Conservation (phyloP, 306 rosid species). For the Pueraria montana region DNA sequence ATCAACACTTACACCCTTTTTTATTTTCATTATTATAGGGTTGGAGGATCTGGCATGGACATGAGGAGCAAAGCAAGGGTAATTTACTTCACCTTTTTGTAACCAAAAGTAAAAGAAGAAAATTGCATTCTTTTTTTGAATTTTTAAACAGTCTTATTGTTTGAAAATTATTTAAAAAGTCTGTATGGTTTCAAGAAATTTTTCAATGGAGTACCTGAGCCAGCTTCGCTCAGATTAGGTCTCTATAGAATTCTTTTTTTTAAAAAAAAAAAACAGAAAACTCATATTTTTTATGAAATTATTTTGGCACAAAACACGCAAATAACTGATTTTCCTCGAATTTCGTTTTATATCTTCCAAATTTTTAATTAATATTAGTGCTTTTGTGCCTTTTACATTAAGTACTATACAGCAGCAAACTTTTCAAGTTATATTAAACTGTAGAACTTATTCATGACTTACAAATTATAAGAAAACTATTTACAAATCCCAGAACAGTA, state of each 20-base stretch:
- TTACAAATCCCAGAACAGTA: not conserved
- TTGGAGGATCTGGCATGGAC: slow-evolving; percentile 96
- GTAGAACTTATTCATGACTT: not conserved
- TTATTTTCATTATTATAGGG: slow-evolving; percentile 56
- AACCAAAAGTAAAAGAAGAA: not conserved
- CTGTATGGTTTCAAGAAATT: not conserved
- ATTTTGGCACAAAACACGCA: not conserved
- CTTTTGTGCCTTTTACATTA: not conserved
- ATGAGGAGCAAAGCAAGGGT: slow-evolving; percentile 96
- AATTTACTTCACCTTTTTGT: slow-evolving; percentile 42
- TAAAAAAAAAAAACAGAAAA: too few relatives aligned
- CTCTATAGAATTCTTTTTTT: not conserved
- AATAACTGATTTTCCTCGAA: not conserved
- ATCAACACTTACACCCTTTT: not conserved
- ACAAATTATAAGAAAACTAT: not conserved
- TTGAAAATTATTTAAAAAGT: not conserved
- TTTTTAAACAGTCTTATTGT: not conserved
- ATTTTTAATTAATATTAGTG: not conserved
- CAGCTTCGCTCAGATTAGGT: not conserved
- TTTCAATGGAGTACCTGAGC: not conserved
- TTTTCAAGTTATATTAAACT: not conserved
- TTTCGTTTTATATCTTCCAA: not conserved
- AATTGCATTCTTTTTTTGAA: not conserved
- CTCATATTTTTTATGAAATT: not conserved
- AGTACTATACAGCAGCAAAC: not conserved